Evolutionary conservation across 2,329 filamentous ascomycete species (phyloP).

Genomic region (Fusarium sp.): DNA sequence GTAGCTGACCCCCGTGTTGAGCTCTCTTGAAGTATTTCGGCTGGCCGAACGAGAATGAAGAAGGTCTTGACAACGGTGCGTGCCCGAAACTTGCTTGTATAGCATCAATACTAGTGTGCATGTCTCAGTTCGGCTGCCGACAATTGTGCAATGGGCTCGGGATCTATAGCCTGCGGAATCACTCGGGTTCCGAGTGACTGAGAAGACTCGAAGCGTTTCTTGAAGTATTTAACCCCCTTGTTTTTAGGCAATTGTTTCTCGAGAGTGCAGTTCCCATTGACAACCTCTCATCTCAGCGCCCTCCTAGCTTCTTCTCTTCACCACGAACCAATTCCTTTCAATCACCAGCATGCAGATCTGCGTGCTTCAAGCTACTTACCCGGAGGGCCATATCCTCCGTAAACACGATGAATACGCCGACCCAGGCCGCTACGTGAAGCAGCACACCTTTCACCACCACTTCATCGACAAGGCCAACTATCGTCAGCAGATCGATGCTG

Average conservation of each 20-base stretch:
- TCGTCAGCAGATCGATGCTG: neutral
- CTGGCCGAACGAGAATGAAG: neutral
- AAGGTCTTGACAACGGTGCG: neutral
- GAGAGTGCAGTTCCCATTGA: neutral
- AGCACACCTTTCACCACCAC: neutral
- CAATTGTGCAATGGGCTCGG: neutral
- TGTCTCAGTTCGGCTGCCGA: neutral
- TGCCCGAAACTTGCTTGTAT: neutral
- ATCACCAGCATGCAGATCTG: neutral
- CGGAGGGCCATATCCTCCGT: neutral
- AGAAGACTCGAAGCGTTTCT: neutral
- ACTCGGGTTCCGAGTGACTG: neutral
- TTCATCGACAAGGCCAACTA: neutral
- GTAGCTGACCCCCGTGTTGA: neutral
- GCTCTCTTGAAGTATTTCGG: neutral
- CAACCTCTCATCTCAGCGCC: neutral
- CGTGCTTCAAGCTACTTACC: neutral
- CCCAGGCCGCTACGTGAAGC: neutral
- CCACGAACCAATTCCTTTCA: neutral
- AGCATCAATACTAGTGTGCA: neutral
- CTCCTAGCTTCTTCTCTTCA: neutral
- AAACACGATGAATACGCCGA: neutral
- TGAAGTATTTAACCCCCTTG: neutral
- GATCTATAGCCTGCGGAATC: neutral
- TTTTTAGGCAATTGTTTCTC: neutral